Percentiles rank a stretch among this genome's conserved stretches.
Conservation (phyloP, 331 rosid genomes). For the Cydonia oblonga region DNA sequence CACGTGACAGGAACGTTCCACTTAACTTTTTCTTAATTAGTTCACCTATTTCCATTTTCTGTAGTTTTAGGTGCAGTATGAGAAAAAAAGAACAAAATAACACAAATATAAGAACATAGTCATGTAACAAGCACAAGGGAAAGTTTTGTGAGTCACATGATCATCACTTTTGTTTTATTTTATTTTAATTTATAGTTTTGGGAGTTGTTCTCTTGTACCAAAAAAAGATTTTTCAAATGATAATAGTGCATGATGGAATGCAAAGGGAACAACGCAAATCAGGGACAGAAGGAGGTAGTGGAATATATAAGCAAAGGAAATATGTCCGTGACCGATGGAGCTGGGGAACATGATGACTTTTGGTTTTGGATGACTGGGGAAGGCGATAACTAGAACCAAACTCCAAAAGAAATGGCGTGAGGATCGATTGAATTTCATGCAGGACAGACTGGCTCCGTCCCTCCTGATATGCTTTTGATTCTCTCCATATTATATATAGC, state of each 20-base stretch:
- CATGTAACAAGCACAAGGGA: not conserved
- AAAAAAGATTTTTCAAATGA: not conserved
- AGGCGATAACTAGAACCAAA: not conserved
- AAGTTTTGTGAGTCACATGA: not conserved
- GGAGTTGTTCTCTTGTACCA: not conserved
- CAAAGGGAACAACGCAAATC: not conserved
- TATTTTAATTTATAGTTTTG: not conserved
- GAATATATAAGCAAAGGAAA: not conserved
- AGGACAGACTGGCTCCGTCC: not conserved
- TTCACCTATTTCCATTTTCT: not conserved
- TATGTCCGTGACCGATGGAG: not conserved
- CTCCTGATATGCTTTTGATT: constrained; percentile 6
- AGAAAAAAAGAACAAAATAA: not conserved
- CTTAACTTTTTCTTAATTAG: not conserved
- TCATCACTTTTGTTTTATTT: not conserved
- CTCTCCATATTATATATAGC: not conserved
- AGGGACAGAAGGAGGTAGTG: not conserved
- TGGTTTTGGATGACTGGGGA: not conserved
- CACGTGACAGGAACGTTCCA: no score
- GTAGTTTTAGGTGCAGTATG: not conserved
- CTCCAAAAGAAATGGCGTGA: not conserved
- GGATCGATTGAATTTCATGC: not conserved
- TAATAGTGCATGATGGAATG: not conserved
- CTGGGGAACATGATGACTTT: no score
- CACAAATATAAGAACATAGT: not conserved